Evolutionary conservation across 352 stramenopile genomes (phyloP), one percentile per base, ranked within the genome.

Genomic region (Discostella stelligera): DNA sequence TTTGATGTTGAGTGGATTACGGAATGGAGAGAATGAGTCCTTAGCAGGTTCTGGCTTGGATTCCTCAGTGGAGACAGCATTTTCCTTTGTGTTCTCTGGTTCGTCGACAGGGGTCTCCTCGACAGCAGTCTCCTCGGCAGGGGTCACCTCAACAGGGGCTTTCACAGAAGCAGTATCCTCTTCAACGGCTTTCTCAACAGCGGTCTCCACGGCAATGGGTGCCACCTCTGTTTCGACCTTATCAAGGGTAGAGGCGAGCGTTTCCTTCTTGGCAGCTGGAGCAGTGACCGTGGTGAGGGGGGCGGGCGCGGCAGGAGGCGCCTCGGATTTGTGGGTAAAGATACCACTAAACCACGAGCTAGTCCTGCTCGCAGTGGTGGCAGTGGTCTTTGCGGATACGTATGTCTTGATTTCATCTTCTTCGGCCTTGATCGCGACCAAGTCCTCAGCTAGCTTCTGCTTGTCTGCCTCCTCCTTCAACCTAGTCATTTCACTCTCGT

Each of bases 21-120:
- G 41, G 59, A 77, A 32, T 21, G 18, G 37, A 13, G 69, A 77
- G 46, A 32, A 9, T 25, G 52, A 21, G 13, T 52, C 18, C 18
- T 55, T 41, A 3, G 30, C 48, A n/a, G 16, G 46, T 20, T 39
- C 53, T 23, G 60, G 21, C 54, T 18, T 46, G 53, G 32, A n/a
- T 56, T 44, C 27, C 20, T 64, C 20, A 1, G 10, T 18, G 16
- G 49, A 27, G 23, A 27, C 41, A 0, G 61, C 41, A 27, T 67
- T 63, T 14, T 58, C 62, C n/a, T 72, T 68, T 11, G 63, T 46
- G 53, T 66, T 21, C 13, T 65, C 46, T n/a, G 61, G 44, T 13
- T 50, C 54, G n/a, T 41, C 39, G 16, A 25, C 6, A n/a, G 64
- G 27, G 25, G 27, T 55, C 18, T 74, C 48, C 16, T 58, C 44